Percentiles rank a stretch among this genome's conserved stretches.
phyloP scores from a whole-genome alignment of 768 basidiomycete genomes.

The Tricholoma bakamatsutake region DNA sequence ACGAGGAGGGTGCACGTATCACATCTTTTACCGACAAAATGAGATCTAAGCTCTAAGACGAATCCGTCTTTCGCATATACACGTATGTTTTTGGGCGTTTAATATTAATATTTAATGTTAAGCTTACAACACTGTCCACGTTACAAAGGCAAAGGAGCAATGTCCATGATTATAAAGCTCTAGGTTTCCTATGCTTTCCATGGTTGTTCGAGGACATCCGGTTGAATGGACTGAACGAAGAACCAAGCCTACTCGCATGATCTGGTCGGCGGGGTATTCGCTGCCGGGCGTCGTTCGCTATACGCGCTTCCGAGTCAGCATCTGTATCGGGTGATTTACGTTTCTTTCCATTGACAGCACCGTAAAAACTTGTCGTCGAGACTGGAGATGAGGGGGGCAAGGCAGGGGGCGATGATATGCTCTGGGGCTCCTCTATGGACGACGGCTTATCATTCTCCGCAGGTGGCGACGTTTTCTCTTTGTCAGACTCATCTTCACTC shows the following conservation, averaged over 20 bases:
- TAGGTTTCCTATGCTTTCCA: constrained; percentile 9
- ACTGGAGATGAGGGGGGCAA: constrained; percentile 25
- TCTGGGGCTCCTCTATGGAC: constrained; percentile 16
- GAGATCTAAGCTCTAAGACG: constrained; percentile 44
- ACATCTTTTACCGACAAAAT: constrained; percentile 34
- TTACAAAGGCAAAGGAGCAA: constrained; percentile 1
- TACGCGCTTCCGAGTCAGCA: constrained; percentile 5
- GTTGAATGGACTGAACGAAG: constrained; percentile 10
- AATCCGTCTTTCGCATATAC: not conserved
- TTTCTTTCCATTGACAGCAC: constrained; percentile 20
- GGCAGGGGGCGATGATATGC: constrained; percentile 26
- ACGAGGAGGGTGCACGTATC: constrained; percentile 34
- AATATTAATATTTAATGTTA: constrained; percentile 13
- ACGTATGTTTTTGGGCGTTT: constrained; percentile 3
- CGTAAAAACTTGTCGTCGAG: constrained; percentile 35
- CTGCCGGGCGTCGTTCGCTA: constrained; percentile 1
- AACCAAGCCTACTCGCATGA: constrained; percentile 5
- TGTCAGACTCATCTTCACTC: constrained; percentile 16
- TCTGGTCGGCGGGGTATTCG: not conserved
- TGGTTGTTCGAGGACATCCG: constrained; percentile 4
- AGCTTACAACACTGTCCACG: constrained; percentile 8
- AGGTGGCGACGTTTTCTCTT: constrained; percentile 11
- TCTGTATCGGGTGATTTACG: constrained; percentile 20
- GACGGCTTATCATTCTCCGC: constrained; percentile 11
- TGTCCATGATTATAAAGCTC: constrained; percentile 10